Percentiles rank a stretch among this genome's conserved stretches.
Evolutionary conservation across 192 early-diverging fungal species (phyloP).

Genomic region (Coemansia sp.): DNA sequence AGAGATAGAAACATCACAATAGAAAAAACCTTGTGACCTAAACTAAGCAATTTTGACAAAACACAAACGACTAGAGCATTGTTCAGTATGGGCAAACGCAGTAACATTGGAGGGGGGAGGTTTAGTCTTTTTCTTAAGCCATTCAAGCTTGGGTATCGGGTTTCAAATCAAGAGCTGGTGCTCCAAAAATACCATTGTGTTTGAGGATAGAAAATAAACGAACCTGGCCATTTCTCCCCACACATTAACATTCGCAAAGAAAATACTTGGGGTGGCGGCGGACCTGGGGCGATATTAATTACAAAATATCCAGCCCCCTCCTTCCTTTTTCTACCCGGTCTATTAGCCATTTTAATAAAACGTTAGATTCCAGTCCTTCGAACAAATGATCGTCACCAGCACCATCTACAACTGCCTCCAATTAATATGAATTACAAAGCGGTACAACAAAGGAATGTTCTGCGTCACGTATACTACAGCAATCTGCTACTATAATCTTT

Average conservation of each 20-base stretch:
- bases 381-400: not conserved
- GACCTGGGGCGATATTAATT: not conserved
- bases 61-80: not conserved
- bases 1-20: not conserved
- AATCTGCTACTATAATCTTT: not conserved
- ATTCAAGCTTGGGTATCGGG: not conserved
- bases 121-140: too few relatives aligned
- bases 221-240: not conserved
- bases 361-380: not conserved
- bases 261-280: too few relatives aligned
- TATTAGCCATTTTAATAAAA: not conserved
- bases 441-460: not conserved
- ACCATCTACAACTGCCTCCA: not conserved
- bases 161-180: not conserved
- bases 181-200: not conserved
- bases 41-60: not conserved
- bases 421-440: not conserved
- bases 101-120: too few relatives aligned
- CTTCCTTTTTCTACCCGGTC: not conserved
- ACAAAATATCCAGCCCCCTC: not conserved
- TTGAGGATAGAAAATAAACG: not conserved
- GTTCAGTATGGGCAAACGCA: conserved; percentile 6
- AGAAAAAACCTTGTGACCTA: not conserved
- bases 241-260: not conserved
- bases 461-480: not conserved